Evolutionary conservation across 345 rosid genomes (phyloP).

Genomic region (Eucalyptus curtisii): DNA sequence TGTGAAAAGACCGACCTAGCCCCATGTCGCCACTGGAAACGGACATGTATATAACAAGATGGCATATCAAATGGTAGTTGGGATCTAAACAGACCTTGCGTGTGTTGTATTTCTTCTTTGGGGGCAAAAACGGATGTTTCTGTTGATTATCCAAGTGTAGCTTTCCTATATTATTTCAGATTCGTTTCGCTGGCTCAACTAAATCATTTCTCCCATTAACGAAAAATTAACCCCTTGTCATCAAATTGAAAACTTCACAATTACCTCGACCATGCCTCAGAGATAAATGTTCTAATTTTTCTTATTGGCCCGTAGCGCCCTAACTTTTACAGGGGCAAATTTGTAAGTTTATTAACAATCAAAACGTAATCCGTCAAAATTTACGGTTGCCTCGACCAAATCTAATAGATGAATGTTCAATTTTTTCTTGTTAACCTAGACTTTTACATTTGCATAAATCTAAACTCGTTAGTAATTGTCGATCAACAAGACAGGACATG

Average conservation of each 20-base stretch:
- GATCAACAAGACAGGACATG: accelerated
- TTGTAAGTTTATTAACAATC: neutral
- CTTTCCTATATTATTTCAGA: neutral
- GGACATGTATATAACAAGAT: neutral
- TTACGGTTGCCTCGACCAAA: neutral
- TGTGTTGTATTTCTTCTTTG: neutral
- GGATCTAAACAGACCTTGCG: neutral
- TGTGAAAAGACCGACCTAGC: neutral
- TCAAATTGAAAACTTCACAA: neutral
- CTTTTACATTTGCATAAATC: neutral
- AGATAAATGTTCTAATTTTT: neutral
- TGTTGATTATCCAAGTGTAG: neutral
- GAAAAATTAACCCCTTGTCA: neutral
- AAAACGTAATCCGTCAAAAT: neutral
- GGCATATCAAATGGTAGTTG: neutral
- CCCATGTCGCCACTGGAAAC: neutral
- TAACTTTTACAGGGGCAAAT: neutral
- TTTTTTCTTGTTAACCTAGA: neutral
- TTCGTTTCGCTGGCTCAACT: neutral
- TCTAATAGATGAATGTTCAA: neutral
- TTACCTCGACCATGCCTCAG: neutral
- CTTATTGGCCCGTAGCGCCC: neutral
- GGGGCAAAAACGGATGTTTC: neutral
- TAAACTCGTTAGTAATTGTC: neutral
- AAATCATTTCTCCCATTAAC: neutral